Base-by-base conservation (phyloP, 495 filamentous ascomycete species). In the Penicillium malachiteum region DNA sequence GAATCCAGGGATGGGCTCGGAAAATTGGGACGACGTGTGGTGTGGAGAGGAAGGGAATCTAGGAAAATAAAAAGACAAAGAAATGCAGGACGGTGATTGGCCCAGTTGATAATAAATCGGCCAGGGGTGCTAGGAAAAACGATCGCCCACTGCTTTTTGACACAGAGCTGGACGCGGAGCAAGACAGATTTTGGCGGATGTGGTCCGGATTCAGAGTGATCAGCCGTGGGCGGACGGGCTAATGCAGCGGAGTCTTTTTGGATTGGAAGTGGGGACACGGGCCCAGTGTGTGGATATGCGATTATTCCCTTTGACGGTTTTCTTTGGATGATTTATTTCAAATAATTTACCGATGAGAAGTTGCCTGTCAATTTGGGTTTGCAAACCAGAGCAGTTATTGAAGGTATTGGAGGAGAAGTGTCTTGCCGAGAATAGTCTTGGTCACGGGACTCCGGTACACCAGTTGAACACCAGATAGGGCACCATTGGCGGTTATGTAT, bases 151-250 rank as follows among this genome's bases (percentile, higher is more conserved):
- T 46, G 42, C 52, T 58, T 52, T 55, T 26, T 26, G 21, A 26
- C 21, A 56, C 43, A 51, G 53, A 50, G 46, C 55, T 55, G 56
- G 62, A 49, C 51, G 58, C 59, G 56, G 55, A 47, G 42, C 58
- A 59, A 55, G 60, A 66, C 64, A 68, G 63, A 70, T 66, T 69
- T 68, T 65, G 65, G 56, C 59, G 59, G 52, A 34, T 53, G 50
- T 58, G 57, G 56, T 54, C 64, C 66, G 57, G 60, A 70, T 65
- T 59, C 57, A 70, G 65, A 56, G 62, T 44, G 70, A 72, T 72
- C 70, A 68, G 64, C 70, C 63, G 62, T 62, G 66, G 58, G 54
- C 53, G 59, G 57, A 58, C 54, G 60, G 61, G 60, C 68, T 69
- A 69, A 67, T 70, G 66, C 66, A 71, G 63, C 63, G 68, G 60